Conservation (phyloP, 2,329 filamentous ascomycete species). For the Corniculantispora saksenae region DNA sequence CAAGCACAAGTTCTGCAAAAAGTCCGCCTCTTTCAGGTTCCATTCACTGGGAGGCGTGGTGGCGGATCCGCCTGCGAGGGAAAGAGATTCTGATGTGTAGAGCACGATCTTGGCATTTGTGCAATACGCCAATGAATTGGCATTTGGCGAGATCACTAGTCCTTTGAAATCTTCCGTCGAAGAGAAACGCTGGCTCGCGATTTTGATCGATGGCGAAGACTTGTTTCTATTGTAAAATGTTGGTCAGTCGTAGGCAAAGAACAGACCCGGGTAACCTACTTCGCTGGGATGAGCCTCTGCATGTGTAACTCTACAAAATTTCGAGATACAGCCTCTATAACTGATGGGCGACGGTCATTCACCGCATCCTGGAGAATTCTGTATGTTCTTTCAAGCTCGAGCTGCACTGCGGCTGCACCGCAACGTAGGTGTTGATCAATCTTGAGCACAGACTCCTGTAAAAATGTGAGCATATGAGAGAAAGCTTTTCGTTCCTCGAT, state of each 20-base stretch:
- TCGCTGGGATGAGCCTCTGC: background rate
- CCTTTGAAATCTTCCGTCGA: constrained; percentile 28
- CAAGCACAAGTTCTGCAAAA: constrained; percentile 25
- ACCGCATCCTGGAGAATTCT: constrained; percentile 1
- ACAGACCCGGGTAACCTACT: background rate
- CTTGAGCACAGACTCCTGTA: constrained; percentile 29
- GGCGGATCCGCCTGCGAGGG: background rate
- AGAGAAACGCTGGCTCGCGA: constrained; percentile 14
- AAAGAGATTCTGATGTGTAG: constrained; percentile 28
- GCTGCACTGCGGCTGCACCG: constrained; percentile 25
- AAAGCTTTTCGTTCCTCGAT: constrained; percentile 28
- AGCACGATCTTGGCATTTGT: constrained; percentile 30
- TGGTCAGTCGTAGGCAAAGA: background rate
- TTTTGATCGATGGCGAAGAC: background rate
- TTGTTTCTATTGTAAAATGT: background rate
- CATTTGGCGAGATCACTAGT: constrained; percentile 31
- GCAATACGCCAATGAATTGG: constrained; percentile 31
- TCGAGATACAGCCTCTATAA: constrained; percentile 9
- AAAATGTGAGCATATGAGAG: constrained; percentile 28
- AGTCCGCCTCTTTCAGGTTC: constrained; percentile 20
- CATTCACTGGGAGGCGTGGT: constrained; percentile 18
- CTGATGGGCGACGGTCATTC: background rate
- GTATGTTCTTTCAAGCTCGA: constrained; percentile 20
- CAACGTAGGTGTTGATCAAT: constrained; percentile 26
- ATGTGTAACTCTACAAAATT: constrained; percentile 8